Percentiles rank a stretch among this genome's conserved stretches.
Evolutionary conservation across 2,329 filamentous ascomycete genomes (phyloP).

Genomic region (Alternaria arbusti): DNA sequence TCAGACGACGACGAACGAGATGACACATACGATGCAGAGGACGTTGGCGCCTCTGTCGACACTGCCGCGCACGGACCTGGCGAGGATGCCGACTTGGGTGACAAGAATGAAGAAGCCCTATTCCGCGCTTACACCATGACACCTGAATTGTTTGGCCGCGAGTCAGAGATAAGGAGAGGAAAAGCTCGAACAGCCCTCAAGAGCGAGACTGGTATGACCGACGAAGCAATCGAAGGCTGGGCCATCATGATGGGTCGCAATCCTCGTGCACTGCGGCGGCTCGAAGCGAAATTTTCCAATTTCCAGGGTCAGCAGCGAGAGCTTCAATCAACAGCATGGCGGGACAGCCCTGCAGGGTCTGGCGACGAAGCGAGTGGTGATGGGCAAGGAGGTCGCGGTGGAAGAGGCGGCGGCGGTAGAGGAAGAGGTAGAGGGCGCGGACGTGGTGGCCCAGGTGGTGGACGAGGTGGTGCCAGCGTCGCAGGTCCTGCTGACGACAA

Average conservation of each 20-base stretch:
- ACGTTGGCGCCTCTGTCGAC: constrained; percentile 89
- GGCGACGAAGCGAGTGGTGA: constrained; percentile 58
- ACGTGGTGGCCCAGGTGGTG: constrained; percentile 37
- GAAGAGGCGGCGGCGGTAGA: constrained; percentile 50
- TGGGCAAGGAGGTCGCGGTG: constrained; percentile 56
- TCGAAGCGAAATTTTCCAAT: constrained; percentile 73
- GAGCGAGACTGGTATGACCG: constrained; percentile 83
- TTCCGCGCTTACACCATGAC: constrained; percentile 74
- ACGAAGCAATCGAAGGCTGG: constrained; percentile 95
- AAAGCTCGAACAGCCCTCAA: constrained; percentile 69
- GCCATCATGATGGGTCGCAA: constrained; percentile 82
- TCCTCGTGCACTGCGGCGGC: constrained; percentile 67
- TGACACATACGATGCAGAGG: constrained; percentile 92
- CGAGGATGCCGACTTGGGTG: constrained; percentile 62
- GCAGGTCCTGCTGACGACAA: constrained; percentile 71
- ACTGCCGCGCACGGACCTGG: constrained; percentile 57
- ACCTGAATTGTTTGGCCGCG: constrained; percentile 72
- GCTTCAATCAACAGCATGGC: constrained; percentile 68
- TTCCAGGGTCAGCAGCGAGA: constrained; percentile 71
- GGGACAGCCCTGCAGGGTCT: constrained; percentile 58
- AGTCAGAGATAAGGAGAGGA: constrained; percentile 71
- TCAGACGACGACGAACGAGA: constrained; percentile 95
- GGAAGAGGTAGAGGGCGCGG: constrained; percentile 46
- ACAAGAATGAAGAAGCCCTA: constrained; percentile 71
- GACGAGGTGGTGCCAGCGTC: constrained; percentile 59